Evolutionary conservation across 768 basidiomycete genomes (phyloP).

Genomic region (Kwoniella shandongensis): DNA sequence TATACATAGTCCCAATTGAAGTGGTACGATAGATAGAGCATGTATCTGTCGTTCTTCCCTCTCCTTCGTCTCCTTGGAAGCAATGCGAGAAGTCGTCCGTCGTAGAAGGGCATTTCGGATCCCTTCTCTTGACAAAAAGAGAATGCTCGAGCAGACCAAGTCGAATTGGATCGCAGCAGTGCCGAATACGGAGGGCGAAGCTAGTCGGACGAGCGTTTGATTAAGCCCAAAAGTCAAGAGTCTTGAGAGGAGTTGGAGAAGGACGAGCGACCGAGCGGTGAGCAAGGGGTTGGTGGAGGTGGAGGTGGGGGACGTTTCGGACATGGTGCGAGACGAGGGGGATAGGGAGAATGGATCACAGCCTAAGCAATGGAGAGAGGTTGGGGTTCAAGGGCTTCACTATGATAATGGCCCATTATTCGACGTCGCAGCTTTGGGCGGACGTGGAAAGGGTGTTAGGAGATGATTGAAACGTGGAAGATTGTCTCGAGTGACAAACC

Average conservation of each 20-base stretch:
- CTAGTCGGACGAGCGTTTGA: slow-evolving; percentile 78
- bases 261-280: slow-evolving; percentile 64
- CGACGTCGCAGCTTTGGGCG: no score
- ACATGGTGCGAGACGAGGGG: neutral
- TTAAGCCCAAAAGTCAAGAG: slow-evolving; percentile 84
- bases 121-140: slow-evolving; percentile 92
- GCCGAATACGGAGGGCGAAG: slow-evolving; percentile 78
- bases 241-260: slow-evolving; percentile 80
- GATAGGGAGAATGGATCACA: slow-evolving; percentile 1
- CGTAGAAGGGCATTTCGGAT: slow-evolving; percentile 81
- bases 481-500: no score
- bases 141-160: slow-evolving; percentile 78
- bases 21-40: slow-evolving; percentile 67
- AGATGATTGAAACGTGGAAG: no score
- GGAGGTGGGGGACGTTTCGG: neutral
- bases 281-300: slow-evolving; percentile 19
- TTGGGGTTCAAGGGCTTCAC: no score
- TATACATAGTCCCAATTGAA: slow-evolving; percentile 68
- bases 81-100: slow-evolving; percentile 23
- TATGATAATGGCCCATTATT: no score
- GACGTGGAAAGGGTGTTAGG: no score
- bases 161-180: slow-evolving; percentile 94
- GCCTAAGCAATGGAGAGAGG: no score
- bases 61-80: slow-evolving; percentile 2
- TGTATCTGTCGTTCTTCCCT: slow-evolving; percentile 17